Conservation (phyloP, 192 early-diverging fungal species). For the Backusella parvicylindrica region DNA sequence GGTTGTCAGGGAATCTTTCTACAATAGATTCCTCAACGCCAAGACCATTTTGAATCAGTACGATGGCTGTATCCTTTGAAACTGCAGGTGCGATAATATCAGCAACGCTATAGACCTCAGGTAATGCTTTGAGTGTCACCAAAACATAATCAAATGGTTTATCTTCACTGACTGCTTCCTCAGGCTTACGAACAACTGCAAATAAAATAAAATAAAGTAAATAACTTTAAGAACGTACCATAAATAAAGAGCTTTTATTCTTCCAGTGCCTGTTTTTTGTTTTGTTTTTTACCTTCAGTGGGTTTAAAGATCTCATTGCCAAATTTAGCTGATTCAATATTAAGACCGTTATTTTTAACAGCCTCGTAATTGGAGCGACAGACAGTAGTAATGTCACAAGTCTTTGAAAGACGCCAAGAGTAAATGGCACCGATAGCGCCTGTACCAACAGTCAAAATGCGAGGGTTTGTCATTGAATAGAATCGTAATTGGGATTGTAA, state of each 20-base stretch:
- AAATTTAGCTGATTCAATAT: constrained; percentile 51
- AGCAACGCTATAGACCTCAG: constrained; percentile 53
- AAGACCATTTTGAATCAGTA: constrained; percentile 75
- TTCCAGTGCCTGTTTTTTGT: neutral
- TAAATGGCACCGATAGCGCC: constrained; percentile 68
- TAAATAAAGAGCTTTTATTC: neutral
- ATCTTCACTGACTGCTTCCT: constrained; percentile 40
- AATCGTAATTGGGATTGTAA: neutral
- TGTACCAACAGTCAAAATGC: constrained; percentile 47
- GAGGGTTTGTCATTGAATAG: neutral
- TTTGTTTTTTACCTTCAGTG: constrained; percentile 32
- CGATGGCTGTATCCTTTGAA: constrained; percentile 49
- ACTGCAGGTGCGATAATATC: constrained; percentile 56
- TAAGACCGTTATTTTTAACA: constrained; percentile 50
- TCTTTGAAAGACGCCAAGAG: constrained; percentile 59
- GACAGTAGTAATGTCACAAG: constrained; percentile 52
- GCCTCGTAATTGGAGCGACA: constrained; percentile 67
- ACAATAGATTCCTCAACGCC: constrained; percentile 58
- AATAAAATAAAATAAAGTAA: neutral
- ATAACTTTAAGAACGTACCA: too few species aligned
- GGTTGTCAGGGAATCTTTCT: constrained; percentile 57
- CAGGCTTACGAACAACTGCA: constrained; percentile 37
- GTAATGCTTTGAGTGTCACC: constrained; percentile 66
- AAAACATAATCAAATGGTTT: constrained; percentile 55
- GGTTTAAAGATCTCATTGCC: constrained; percentile 56